Evolutionary conservation across 2,329 filamentous ascomycete genomes (phyloP).

Genomic region (Claviceps paspali): DNA sequence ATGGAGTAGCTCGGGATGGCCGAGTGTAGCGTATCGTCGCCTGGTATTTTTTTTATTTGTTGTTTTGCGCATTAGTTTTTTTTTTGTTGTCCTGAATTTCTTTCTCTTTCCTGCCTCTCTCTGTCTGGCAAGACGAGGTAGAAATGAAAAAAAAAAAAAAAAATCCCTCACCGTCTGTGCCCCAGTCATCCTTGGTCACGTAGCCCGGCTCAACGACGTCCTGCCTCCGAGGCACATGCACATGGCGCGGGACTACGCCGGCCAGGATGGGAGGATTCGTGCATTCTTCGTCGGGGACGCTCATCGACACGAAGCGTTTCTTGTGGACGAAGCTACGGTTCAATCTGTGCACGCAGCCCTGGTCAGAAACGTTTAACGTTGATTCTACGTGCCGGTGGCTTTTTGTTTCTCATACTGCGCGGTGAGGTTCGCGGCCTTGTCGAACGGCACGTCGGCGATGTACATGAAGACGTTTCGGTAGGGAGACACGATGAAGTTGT

Average conservation of each 20-base stretch:
- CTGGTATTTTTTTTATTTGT: too few species aligned
- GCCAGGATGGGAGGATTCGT: too few species aligned
- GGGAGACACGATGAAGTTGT: slow-evolving; percentile 39
- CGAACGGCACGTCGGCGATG: slow-evolving; percentile 35
- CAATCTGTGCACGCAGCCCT: too few species aligned
- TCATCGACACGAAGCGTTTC: slow-evolving; percentile 21
- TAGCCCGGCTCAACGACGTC: slow-evolving; percentile 33
- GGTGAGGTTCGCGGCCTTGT: slow-evolving; percentile 21
- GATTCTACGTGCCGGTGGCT: too few species aligned
- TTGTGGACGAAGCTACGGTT: slow-evolving; percentile 26
- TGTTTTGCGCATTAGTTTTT: background rate
- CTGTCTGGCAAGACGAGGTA: too few species aligned
- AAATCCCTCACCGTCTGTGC: slow-evolving; percentile 21
- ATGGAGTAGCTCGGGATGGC: slow-evolving; percentile 29
- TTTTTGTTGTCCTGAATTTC: too few species aligned
- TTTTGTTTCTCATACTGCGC: slow-evolving; percentile 12
- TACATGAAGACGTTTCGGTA: slow-evolving; percentile 39
- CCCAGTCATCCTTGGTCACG: slow-evolving; percentile 41
- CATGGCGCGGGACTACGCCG: too few species aligned
- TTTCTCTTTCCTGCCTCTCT: too few species aligned
- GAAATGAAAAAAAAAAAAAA: background rate
- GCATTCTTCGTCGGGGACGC: slow-evolving; percentile 27
- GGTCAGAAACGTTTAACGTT: too few species aligned
- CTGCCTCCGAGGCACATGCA: slow-evolving; percentile 33
- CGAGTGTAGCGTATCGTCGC: slow-evolving; percentile 39